phyloP scores from a whole-genome alignment of 1,284 basidiomycete species.

The Ustilago trichophora region DNA sequence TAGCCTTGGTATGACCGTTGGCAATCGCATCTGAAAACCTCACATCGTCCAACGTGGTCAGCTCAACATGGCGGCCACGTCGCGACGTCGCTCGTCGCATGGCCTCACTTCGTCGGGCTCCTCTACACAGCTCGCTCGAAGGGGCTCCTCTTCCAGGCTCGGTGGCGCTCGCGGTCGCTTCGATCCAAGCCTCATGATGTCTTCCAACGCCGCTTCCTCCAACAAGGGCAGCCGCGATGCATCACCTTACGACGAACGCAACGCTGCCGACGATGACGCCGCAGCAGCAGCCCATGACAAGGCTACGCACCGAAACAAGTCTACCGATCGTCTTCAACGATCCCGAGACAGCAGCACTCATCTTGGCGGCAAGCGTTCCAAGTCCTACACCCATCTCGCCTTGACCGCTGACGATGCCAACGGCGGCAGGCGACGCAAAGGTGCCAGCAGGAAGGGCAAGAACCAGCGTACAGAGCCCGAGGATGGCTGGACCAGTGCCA shows the following conservation, averaged over 20 bases:
- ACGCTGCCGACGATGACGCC: constrained; percentile 10
- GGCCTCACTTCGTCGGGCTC: constrained; percentile 44
- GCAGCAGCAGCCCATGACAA: constrained; percentile 13
- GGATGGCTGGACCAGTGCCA: constrained; percentile 54
- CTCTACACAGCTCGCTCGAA: constrained; percentile 42
- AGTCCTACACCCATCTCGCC: constrained; percentile 51
- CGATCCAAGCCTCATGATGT: constrained; percentile 55
- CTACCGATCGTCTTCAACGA: constrained; percentile 49
- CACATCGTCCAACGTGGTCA: constrained; percentile 17
- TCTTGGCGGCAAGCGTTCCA: constrained; percentile 48
- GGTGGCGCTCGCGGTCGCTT: constrained; percentile 43
- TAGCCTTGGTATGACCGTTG: no score
- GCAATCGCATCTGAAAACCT: no score
- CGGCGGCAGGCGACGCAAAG: constrained; percentile 30
- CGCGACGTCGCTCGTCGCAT: constrained; percentile 33
- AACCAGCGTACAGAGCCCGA: constrained; percentile 26
- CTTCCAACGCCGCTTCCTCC: constrained; percentile 34
- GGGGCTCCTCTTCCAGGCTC: constrained; percentile 34
- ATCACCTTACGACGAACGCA: constrained; percentile 18
- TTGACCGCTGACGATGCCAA: constrained; percentile 23
- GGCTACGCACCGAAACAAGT: constrained; percentile 40
- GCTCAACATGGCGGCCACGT: constrained; percentile 35
- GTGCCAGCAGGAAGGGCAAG: constrained; percentile 22
- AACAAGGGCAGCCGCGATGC: constrained; percentile 17
- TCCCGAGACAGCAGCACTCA: constrained; percentile 47